These are phyloP conservation scores for Dissoconium aciculare DNA, from an alignment of 2,329 filamentous ascomycete species.

Conservation along the genomic window DNA sequence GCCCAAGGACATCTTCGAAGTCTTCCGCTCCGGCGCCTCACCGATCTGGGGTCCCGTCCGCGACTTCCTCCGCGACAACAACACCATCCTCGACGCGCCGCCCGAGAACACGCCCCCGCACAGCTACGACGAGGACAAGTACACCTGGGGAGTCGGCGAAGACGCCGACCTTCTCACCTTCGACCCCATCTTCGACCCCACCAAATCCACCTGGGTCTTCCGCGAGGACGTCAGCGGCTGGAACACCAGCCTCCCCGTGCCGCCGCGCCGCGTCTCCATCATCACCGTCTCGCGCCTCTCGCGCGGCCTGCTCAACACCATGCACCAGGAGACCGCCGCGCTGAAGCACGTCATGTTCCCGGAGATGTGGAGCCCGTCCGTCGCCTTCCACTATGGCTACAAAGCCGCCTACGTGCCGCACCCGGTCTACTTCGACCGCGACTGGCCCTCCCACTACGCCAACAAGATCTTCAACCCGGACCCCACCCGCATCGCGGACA, in stretches of 20 bases:
- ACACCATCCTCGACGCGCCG: constrained; percentile 39
- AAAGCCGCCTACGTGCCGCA: constrained; percentile 68
- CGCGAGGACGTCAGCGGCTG: constrained; percentile 55
- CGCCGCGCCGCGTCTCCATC: constrained; percentile 61
- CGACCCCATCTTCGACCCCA: constrained; percentile 64
- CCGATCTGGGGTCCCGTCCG: constrained; percentile 51
- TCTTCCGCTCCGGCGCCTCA: constrained; percentile 30
- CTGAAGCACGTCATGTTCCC: constrained; percentile 60
- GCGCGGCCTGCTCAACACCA: constrained; percentile 54
- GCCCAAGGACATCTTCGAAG: constrained; percentile 36
- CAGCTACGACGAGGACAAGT: constrained; percentile 46
- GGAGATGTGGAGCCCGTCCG: constrained; percentile 64
- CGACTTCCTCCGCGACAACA: constrained; percentile 30
- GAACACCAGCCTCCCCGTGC: constrained; percentile 36
- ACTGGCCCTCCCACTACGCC: constrained; percentile 42
- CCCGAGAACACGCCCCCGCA: constrained; percentile 50
- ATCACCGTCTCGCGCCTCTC: constrained; percentile 63
- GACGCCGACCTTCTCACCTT: constrained; percentile 61
- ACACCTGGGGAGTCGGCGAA: constrained; percentile 62
- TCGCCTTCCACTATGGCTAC: constrained; percentile 60
- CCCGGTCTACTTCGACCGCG: constrained; percentile 63
- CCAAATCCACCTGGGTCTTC: constrained; percentile 59
- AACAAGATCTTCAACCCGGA: constrained; percentile 36
- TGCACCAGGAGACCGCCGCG: constrained; percentile 61
- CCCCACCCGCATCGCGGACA: constrained; percentile 30